Percentiles rank a stretch among this genome's conserved stretches.
Conservation (phyloP, 805 yeast genomes). For the Cyberlindnera sargentensis region DNA sequence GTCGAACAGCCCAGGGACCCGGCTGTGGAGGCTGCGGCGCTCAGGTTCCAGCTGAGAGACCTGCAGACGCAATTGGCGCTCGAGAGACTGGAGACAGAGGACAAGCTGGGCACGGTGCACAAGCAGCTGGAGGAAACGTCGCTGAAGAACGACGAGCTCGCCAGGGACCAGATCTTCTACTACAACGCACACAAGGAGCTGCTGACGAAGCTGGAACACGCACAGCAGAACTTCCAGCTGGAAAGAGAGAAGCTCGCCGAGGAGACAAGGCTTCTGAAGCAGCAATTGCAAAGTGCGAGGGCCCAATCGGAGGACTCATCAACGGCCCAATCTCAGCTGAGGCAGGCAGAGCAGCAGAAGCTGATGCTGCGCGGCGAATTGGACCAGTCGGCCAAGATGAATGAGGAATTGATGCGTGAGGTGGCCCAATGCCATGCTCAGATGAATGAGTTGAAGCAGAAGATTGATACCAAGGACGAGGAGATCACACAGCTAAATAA, state of each 20-base stretch:
- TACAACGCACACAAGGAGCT: conserved; percentile 29
- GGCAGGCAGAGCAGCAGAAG: neutral
- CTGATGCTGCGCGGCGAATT: conserved; percentile 2
- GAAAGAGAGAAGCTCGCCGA: conserved; percentile 21
- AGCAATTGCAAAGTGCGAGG: conserved; percentile 12
- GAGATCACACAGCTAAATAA: conserved; percentile 22
- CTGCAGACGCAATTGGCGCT: conserved; percentile 33
- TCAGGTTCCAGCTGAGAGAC: conserved; percentile 31
- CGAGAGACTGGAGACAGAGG: conserved; percentile 27
- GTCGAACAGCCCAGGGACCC: conserved; percentile 25
- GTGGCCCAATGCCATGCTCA: conserved; percentile 3
- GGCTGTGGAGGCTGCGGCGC: conserved; percentile 18
- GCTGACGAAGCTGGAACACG: conserved; percentile 18
- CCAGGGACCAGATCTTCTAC: conserved; percentile 30
- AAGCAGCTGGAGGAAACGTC: conserved; percentile 17
- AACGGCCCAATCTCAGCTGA: neutral
- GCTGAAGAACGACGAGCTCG: conserved; percentile 10
- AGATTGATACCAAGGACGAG: conserved; percentile 15
- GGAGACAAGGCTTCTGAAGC: conserved; percentile 11
- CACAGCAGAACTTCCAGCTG: conserved; percentile 20
- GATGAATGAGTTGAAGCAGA: neutral
- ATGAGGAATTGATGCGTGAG: conserved; percentile 3
- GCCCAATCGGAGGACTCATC: conserved; percentile 3
- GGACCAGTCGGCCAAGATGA: conserved; percentile 3
- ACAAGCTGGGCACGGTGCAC: conserved; percentile 23